Base-by-base conservation (phyloP, 2,329 filamentous ascomycete genomes). In the Capronia americana region DNA sequence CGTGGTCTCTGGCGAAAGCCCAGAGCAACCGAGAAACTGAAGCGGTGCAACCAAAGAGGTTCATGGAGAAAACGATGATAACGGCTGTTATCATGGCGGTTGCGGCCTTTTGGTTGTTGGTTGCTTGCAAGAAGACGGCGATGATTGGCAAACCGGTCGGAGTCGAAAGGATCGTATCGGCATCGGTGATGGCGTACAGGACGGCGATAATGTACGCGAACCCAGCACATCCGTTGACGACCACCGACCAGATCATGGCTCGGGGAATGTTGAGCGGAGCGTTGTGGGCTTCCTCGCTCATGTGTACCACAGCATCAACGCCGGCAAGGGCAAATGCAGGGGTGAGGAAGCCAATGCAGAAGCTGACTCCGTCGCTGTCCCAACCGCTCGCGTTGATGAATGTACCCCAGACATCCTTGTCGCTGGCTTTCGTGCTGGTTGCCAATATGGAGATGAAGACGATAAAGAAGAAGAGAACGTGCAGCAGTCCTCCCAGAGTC, bases 251-350 rank as follows among this genome's bases (percentile, higher is more conserved):
- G 34, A 85, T 77, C 74, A 86, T 84, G 3, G 80, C 80, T 65
- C 77, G 74, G 2, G 83, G 84, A 3, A 85, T 79, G 57, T 82
- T 79, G 11, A 79, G 72, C 3, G 81, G 78, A 0, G 84, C 82
- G 58, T 84, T 78, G 61, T 80, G 76, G 26, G 85, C 80, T 71
- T 86, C 84, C 71, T 86, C 84, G 8, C 82, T 74, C 69, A 70
- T 70, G 62, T 70, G 67, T 12, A 65, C 63, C 8, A 66, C 63
- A 23, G 66, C 66, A 57, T 70, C 69, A 11, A 69, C 70, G 6
- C 75, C 76, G 1, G 71, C 65, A 30, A 77, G 75, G 30, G 72
- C 72, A 54, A 73, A 77, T 11, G 73, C 73, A 4, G 73, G 70
- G 10, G 74, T 74, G 8, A 76, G 65, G 61, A 76, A 72, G 10